A percentile compares a stretch with the other conserved stretches of the same genome.
phyloP scores from a whole-genome alignment of 106 monocot genomes.

The Dendrobium officinale region DNA sequence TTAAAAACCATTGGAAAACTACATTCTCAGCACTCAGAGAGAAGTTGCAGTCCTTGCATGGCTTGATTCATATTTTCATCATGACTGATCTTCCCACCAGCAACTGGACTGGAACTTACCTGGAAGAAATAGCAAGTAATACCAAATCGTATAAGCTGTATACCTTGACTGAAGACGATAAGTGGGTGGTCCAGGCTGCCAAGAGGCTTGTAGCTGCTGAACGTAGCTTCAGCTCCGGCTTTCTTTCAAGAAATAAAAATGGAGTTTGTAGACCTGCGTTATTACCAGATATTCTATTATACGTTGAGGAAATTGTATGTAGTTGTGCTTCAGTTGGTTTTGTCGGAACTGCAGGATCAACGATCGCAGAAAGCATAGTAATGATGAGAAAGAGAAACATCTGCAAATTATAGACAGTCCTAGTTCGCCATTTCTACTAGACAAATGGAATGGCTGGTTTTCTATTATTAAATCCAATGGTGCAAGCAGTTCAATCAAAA shows the following conservation, averaged over 20 bases:
- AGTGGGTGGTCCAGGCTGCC: conserved; percentile 40
- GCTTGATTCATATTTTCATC: conserved; percentile 63
- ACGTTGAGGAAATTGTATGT: conserved; percentile 68
- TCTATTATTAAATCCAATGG: too few relatives aligned
- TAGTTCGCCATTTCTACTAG: too few relatives aligned
- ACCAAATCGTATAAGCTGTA: conserved; percentile 38
- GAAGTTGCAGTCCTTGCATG: conserved; percentile 44
- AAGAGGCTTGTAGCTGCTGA: conserved; percentile 51
- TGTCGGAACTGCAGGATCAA: conserved; percentile 90
- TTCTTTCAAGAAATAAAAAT: conserved; percentile 15
- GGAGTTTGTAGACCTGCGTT: conserved; percentile 14
- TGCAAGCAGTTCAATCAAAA: too few relatives aligned
- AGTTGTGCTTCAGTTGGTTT: conserved; percentile 93
- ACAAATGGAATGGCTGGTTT: neutral
- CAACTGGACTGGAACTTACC: conserved; percentile 79
- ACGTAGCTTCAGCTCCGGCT: conserved; percentile 38
- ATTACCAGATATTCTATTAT: conserved; percentile 66
- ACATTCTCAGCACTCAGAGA: conserved; percentile 65
- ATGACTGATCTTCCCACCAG: conserved; percentile 81
- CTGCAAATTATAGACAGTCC: conserved; percentile 47
- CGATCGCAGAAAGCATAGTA: conserved; percentile 75
- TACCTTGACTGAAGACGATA: conserved; percentile 50
- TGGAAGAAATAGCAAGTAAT: conserved; percentile 42
- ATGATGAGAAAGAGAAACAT: conserved; percentile 62
- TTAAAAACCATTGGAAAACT: conserved; percentile 86